Conservation (phyloP, 2,329 filamentous ascomycete species). For the Claviceps paspali region DNA sequence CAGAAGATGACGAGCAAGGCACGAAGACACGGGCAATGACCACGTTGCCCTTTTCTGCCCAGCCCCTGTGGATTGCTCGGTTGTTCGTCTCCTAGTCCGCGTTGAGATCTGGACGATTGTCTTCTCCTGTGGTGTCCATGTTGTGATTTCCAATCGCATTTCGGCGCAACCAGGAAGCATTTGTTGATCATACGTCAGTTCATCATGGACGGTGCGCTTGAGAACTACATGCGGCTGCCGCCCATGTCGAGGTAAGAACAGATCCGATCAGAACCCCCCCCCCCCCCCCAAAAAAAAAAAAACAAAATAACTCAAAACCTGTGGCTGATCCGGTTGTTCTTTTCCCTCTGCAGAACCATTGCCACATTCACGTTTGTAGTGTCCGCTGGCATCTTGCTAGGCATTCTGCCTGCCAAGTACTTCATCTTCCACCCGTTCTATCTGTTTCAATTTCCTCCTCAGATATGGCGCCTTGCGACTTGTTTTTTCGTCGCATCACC, state of each 20-base stretch:
- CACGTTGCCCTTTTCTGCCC: conserved; percentile 6
- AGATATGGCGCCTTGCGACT: conserved; percentile 28
- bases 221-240: conserved; percentile 25
- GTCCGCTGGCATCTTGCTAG: conserved; percentile 43
- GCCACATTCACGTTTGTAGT: conserved; percentile 45
- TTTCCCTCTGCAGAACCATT: conserved; percentile 40
- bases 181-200: conserved; percentile 8
- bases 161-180: neutral
- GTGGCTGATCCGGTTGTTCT: too few relatives aligned
- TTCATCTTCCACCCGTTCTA: conserved; percentile 36
- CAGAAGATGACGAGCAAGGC: conserved; percentile 21
- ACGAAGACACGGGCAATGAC: conserved; percentile 17
- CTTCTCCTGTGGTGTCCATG: conserved; percentile 2
- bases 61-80: conserved; percentile 14
- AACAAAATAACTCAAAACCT: conserved; percentile 8
- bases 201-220: conserved; percentile 18
- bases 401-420: conserved; percentile 32
- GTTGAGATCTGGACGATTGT: neutral
- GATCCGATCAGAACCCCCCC: too few relatives aligned
- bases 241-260: conserved; percentile 27
- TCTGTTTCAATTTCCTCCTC: conserved; percentile 35
- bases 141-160: conserved; percentile 6
- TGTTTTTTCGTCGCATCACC: conserved; percentile 26
- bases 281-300: neutral
- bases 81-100: conserved; percentile 4